These are phyloP conservation scores for Pseudodiploospora longispora DNA, from an alignment of 2,329 filamentous ascomycete species.

Conservation along the genomic window DNA sequence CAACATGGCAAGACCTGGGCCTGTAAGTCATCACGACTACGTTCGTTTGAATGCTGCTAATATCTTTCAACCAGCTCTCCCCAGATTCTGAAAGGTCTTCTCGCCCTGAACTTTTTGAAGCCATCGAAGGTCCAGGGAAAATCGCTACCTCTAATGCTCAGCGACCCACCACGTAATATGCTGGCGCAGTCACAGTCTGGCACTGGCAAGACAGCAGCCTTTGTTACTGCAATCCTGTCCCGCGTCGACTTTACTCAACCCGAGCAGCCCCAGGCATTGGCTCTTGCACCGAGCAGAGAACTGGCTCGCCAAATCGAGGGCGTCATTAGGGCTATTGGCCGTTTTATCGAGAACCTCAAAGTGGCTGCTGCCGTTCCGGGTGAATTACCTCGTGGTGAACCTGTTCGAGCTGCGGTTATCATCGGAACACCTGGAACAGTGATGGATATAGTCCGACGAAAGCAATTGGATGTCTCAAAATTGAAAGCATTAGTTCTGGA, in stretches of 20 bases:
- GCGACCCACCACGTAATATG: conserved; percentile 83
- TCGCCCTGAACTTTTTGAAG: conserved; percentile 79
- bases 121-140: conserved; percentile 98
- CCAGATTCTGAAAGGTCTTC: conserved; percentile 67
- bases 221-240: conserved; percentile 84
- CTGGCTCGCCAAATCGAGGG: conserved; percentile 88
- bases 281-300: conserved; percentile 88
- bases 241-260: conserved; percentile 68
- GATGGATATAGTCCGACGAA: conserved; percentile 73
- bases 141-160: conserved; percentile 80
- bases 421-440: conserved; percentile 93
- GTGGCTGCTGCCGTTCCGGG: conserved; percentile 81
- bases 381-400: conserved; percentile 57
- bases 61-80: conserved; percentile 21
- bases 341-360: conserved; percentile 67
- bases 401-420: conserved; percentile 68
- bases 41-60: conserved; percentile 1
- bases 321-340: conserved; percentile 75
- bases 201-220: conserved; percentile 95
- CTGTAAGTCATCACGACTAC: conserved; percentile 45
- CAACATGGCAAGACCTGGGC: conserved; percentile 75
- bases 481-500: conserved; percentile 85
- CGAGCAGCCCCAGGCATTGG: conserved; percentile 71
- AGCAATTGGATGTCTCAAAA: conserved; percentile 61
- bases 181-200: conserved; percentile 99